Conservation (phyloP, 495 filamentous ascomycete species). For the Penicillium samsonianum region DNA sequence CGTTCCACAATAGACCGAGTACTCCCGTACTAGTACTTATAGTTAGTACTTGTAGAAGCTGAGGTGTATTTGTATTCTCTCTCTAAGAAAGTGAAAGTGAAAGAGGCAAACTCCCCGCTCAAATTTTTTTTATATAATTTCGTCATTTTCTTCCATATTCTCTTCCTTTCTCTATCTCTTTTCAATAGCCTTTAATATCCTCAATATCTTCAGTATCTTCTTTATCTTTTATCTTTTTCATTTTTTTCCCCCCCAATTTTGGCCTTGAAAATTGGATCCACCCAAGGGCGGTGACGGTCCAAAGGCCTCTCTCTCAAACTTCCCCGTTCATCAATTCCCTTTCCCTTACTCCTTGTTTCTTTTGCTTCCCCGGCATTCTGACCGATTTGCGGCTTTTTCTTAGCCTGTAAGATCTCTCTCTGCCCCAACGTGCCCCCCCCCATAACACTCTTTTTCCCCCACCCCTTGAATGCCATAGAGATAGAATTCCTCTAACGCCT, state of each 20-base stretch:
- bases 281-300: constrained; percentile 30
- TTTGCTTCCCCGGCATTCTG: constrained; percentile 12
- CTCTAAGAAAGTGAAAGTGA: no score
- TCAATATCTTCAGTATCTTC: neutral
- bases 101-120: neutral
- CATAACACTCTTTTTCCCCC: constrained; percentile 6
- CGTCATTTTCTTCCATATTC: neutral
- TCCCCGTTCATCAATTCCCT: constrained; percentile 16
- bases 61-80: no score
- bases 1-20: neutral
- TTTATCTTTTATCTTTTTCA: neutral
- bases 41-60: no score
- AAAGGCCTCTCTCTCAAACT: constrained; percentile 15
- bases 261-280: constrained; percentile 9
- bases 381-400: constrained; percentile 22
- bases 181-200: no score
- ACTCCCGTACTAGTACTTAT: no score
- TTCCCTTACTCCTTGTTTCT: neutral
- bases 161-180: no score
- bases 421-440: constrained; percentile 42
- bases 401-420: constrained; percentile 41
- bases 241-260: neutral
- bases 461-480: constrained; percentile 8
- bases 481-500: constrained; percentile 21
- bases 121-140: neutral